Evolutionary conservation across 2,329 filamentous ascomycete genomes (phyloP), one percentile per base, ranked within the genome.

Genomic region (Cladophialophora carrionii): DNA sequence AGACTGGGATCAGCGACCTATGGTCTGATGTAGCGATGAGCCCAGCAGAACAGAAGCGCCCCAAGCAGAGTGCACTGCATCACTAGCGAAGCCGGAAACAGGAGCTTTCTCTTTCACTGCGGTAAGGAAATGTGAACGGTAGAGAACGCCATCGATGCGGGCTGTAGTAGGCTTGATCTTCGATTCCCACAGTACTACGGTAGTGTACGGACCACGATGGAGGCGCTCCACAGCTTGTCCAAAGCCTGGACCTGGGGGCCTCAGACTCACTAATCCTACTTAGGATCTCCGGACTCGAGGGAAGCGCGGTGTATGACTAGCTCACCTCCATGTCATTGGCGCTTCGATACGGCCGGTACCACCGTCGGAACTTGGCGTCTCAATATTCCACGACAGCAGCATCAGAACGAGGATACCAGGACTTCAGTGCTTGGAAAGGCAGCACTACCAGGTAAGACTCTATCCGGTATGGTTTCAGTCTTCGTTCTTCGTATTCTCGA

Each of bases 221-320:
- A 41, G 14, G 34, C 14, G 5, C 34, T 17, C 34, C 34, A 5
- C 34, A 41, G 7, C 34, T 5, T 41, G 2, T 14, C 34, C 34
- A 41, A 41, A 7, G 34, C 5, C 6, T 41, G 14, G 14, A 41
- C 34, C 34, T 17, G 34, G 34, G 12, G 14, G 3, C 34, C 14
- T 14, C 34, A 17, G 17, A 41, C 34, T 41, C 34, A 49, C 46
- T 49, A 49, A 6, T 20, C 46, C 22, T 26, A 26, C 22, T 49
- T 49, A 3, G 46, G 46, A 49, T 9, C 12, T 24, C 22, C 22
- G 46, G 8, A 49, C 46, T 20, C 22, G 22, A 9, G 6, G n/a
- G 7, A 49, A 49, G 20, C 46, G 46, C 46, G 46, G 22, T 49
- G 46, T 49, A 20, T 49, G n/a, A 49, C 46, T 49, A 49, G 46